A percentile compares a stretch with the other conserved stretches of the same genome.
These are phyloP conservation scores for Skeletonema marinoi DNA, from an alignment of 108 stramenopile species.

Conservation along the genomic window DNA sequence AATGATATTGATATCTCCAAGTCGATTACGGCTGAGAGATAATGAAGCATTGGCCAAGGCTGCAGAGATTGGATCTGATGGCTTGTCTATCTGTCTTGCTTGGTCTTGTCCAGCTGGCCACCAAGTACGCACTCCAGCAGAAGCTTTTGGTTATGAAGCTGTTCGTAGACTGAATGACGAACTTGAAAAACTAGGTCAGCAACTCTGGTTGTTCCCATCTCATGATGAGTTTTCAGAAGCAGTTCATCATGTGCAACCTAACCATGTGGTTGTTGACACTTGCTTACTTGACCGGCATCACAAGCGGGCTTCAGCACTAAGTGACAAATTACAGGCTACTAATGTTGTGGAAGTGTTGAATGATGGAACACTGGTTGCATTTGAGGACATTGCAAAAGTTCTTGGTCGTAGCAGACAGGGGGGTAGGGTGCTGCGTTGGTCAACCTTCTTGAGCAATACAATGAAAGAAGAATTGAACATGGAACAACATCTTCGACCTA, in stretches of 20 bases:
- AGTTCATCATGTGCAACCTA: constrained; percentile 12
- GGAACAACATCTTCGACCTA: neutral
- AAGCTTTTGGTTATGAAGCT: constrained; percentile 32
- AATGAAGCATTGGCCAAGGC: constrained; percentile 18
- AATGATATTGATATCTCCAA: constrained; percentile 15
- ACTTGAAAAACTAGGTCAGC: constrained; percentile 21
- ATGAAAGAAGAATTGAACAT: constrained; percentile 2
- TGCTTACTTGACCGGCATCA: constrained; percentile 21
- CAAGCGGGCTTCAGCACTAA: constrained; percentile 13
- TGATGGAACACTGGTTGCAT: constrained; percentile 10
- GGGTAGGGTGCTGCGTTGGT: constrained; percentile 23
- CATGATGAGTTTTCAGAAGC: constrained; percentile 2
- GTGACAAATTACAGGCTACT: constrained; percentile 6
- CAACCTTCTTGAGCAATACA: constrained; percentile 26
- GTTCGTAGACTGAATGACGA: constrained; percentile 4
- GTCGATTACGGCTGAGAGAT: constrained; percentile 21
- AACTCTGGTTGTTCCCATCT: constrained; percentile 9
- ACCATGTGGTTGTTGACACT: constrained; percentile 17
- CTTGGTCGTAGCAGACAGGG: constrained; percentile 21
- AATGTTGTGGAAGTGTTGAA: constrained; percentile 21
- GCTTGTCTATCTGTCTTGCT: constrained; percentile 16
- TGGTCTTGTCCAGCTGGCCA: constrained; percentile 7
- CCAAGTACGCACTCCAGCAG: constrained; percentile 13
- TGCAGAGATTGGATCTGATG: constrained; percentile 20
- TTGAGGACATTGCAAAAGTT: constrained; percentile 11